Evolutionary conservation across 805 yeast genomes (phyloP).

Genomic region (Candida tallmaniae): DNA sequence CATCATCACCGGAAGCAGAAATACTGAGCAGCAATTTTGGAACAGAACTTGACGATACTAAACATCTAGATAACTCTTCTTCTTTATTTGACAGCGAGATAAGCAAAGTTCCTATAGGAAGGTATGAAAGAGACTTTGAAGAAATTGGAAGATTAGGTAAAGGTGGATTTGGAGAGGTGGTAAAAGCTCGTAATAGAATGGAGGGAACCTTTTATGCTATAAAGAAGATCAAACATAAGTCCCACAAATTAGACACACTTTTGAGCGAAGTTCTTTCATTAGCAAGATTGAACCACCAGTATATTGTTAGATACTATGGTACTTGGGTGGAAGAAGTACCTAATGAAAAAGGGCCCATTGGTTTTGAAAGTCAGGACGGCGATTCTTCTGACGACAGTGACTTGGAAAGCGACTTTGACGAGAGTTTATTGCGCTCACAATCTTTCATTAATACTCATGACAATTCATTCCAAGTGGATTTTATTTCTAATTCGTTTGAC

Average conservation of each 20-base stretch:
- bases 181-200: constrained; percentile 87
- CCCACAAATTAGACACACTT: constrained; percentile 73
- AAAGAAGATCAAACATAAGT: constrained; percentile 81
- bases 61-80: not conserved
- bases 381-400: constrained; percentile 20
- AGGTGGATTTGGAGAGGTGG: constrained; percentile 98
- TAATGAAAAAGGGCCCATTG: constrained; percentile 5
- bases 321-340: constrained; percentile 90
- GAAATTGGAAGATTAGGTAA: constrained; percentile 87
- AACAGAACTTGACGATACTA: not conserved
- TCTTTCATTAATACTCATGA: constrained; percentile 17
- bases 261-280: constrained; percentile 87
- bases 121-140: constrained; percentile 92
- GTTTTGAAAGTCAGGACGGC: constrained; percentile 3
- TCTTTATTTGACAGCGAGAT: not conserved
- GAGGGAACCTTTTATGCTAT: constrained; percentile 96
- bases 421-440: constrained; percentile 11
- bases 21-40: not conserved
- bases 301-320: constrained; percentile 92
- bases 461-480: constrained; percentile 49
- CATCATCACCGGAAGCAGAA: too few relatives aligned
- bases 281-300: constrained; percentile 90
- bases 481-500: constrained; percentile 58
- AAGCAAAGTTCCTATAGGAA: constrained; percentile 26
- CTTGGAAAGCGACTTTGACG: constrained; percentile 18